Evolutionary conservation across 2,329 filamentous ascomycete species (phyloP), one percentile per base, ranked within the genome.

Genomic region (Fusarium pseudonygamai): DNA sequence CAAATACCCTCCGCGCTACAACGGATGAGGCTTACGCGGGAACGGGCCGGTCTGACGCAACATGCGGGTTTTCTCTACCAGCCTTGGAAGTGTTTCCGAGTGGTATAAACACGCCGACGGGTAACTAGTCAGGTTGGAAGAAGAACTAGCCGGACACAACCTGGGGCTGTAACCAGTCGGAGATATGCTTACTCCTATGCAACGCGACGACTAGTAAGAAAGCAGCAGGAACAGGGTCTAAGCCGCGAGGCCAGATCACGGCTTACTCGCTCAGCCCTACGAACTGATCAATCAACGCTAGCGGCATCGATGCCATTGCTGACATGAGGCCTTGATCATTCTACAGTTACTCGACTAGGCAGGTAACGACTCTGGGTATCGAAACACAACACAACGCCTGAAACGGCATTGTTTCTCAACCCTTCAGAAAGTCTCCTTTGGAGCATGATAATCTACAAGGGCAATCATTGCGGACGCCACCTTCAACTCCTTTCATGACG

Each of bases 11-110:
- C 59, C 66, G 59, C 46, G 26, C 52, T 22, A 56, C 18, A 56
- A n/a, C 46, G 32, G 43, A 57, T 58, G 53, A 61, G 36, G 67
- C 67, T 67, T 53, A 61, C 45, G 52, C 52, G 67, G 59, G 60
- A 70, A 56, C 67, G 66, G 67, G 59, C 66, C 67, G 59, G 67
- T 69, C 67, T 69, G 59, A 70, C 60, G 50, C n/a, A 30, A 59
- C 20, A 30, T 18, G 26, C 24, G n/a, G 40, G 37, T 32, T 45
- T 37, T 32, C 37, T 45, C 39, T 46, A 6, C 26, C 46, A 37
- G 37, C 47, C n/a, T 46, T 58, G 56, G 42, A 32, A 55, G 32
- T 45, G 50, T 58, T 73, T 32, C 58, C 61, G 61, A 66, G 61
- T 46, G 47, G 40, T 42, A 50, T 63, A 39, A 30, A 49, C 22